Evolutionary conservation across 2,329 filamentous ascomycete species (phyloP).

Genomic region (Beauveria pseudobassiana): DNA sequence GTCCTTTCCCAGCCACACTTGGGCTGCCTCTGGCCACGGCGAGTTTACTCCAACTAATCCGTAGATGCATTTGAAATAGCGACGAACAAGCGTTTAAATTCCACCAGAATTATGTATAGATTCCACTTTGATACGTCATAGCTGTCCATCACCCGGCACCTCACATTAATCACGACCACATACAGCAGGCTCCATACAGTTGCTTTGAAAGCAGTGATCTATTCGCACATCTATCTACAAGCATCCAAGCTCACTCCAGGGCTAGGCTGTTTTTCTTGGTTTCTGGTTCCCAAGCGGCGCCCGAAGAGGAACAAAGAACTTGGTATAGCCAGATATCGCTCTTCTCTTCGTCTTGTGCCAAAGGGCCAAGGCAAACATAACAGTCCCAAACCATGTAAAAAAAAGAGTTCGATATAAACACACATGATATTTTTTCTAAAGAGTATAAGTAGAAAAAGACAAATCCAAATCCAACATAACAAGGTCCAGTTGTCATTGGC

Average conservation of each 20-base stretch:
- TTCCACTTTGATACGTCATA: not conserved
- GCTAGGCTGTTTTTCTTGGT: not conserved
- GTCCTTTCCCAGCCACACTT: not conserved
- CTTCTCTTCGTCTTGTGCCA: not conserved
- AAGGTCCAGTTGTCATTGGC: not conserved
- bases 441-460: not conserved
- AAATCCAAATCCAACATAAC: not conserved
- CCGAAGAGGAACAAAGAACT: not conserved
- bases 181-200: not conserved
- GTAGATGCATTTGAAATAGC: not conserved
- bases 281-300: not conserved
- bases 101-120: too few species aligned
- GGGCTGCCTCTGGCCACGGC: not conserved
- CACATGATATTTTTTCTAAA: not conserved
- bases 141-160: not conserved
- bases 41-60: too few species aligned
- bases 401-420: not conserved
- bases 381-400: not conserved
- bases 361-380: not conserved
- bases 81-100: not conserved
- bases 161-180: not conserved
- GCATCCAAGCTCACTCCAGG: not conserved
- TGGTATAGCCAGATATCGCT: slow-evolving; percentile 5
- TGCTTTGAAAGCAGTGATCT: not conserved
- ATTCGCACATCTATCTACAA: slow-evolving; percentile 1